Base-by-base conservation (phyloP, 169 alveolate species). In the Besnoitia besnoiti region DNA sequence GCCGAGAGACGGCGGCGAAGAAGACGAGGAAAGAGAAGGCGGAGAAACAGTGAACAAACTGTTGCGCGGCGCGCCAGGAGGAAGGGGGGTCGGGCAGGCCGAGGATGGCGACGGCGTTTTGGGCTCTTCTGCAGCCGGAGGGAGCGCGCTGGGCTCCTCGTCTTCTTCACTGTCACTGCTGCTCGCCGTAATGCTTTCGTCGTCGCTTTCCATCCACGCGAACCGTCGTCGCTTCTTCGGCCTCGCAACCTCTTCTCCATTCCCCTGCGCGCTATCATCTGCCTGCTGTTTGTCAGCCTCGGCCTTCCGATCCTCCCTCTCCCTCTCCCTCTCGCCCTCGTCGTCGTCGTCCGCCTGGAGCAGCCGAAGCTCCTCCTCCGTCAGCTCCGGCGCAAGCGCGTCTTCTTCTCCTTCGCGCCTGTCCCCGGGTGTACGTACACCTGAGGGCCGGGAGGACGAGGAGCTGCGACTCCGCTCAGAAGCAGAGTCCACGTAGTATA, bases 141-240 rank as follows among this genome's bases (percentile, higher is more conserved):
- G 3, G n/a, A n/a, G 3, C n/a, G 80, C 42, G 8, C 80, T 67
- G 47, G 47, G 40, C 77, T 84, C 49, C n/a, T 55, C 46, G 35
- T 79, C 73, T 40, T 80, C 73, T 39, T 47, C 67, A 8, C n/a
- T 73, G 42, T 47, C 44, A 73, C 89, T 80, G 90, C 90, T 85
- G 79, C 90, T 85, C 44, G 90, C 90, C 19, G 90, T 85, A 2
- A 85, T 40, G 40, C 90, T 85, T 51, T 85, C 90, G 39, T 85
- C 90, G 51, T 85, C 90, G 37, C 76, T 44, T 7, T 85, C 90
- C 90, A 85, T 85, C 90, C 90, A 85, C 37, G 55, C 90, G 79
- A 85, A 85, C 80, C 90, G 8, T 37, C 79, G 47, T 1, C 90
- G 12, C 79, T 85, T 85, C 79, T 85, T 55, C 75, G 61, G 89